These are phyloP conservation scores for Yamadazyma friedrichii DNA, from an alignment of 1,139 yeast species.

Conservation along the genomic window DNA sequence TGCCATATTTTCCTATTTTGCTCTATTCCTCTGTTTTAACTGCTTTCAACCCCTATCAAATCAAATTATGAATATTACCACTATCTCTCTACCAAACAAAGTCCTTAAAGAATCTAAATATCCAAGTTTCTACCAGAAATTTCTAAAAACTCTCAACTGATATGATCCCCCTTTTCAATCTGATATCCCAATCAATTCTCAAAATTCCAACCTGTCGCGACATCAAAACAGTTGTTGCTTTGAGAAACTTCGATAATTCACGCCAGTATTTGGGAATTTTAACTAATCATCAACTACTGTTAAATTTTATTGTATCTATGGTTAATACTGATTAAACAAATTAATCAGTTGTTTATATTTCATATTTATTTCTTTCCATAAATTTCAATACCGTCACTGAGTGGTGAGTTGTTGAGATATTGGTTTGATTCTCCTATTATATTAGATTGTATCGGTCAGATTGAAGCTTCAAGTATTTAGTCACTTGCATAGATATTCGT, in stretches of 20 bases:
- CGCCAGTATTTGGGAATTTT: background rate
- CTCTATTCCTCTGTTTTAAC: background rate
- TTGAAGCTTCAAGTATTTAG: no score
- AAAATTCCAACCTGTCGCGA: background rate
- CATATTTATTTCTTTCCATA: background rate
- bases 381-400: no score
- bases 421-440: no score
- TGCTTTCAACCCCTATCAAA: background rate
- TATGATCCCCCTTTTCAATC: background rate
- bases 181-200: background rate
- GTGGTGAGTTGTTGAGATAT: no score
- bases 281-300: no score
- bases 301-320: background rate
- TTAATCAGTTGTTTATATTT: background rate
- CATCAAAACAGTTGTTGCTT: constrained; percentile 3
- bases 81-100: background rate
- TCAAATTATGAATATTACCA: background rate
- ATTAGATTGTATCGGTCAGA: no score
- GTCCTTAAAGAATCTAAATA: background rate
- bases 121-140: background rate
- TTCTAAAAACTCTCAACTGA: background rate
- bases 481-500: background rate
- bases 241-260: background rate
- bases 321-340: background rate
- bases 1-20: constrained; percentile 29